Base-by-base conservation (phyloP, 2,329 filamentous ascomycete genomes). In the Penicillium thymicola region DNA sequence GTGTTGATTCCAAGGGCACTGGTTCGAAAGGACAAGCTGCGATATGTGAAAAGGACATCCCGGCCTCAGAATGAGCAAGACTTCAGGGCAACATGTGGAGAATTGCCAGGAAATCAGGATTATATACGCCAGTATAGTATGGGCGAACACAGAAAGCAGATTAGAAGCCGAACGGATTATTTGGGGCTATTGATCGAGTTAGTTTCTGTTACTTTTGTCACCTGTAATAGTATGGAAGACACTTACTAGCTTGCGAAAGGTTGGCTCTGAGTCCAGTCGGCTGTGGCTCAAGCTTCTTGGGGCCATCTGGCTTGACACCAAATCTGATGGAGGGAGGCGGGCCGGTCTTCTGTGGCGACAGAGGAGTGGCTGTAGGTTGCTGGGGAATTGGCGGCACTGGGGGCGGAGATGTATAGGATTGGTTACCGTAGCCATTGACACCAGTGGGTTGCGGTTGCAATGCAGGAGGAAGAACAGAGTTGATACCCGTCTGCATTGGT, bases 221-320 rank as follows among this genome's bases (percentile, higher is more conserved):
- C 14, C n/a, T 18, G 5, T 23, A 18, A 34, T 4, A 14, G 36
- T 23, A n/a, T 38, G 27, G 36, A 38, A 46, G 45, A 30, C 56
- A 92, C 93, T 89, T 87, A 97, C 93, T 99, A 70, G 94, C 94
- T 85, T 95, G 90, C 51, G 89, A 83, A 65, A 99, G 82, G 73
- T 97, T 97, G 55, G 94, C 94, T 79, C 89, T 86, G 67, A 89
- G 82, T 62, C 94, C 94, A 7, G 94, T 99, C 28, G 91, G 83
- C 78, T 97, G 94, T 30, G 92, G 86, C 59, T 84, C 82, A 66
- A 97, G 77, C 74, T 89, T 94, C 76, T 92, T 91, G 30, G 86
- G 78, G 28, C 85, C 79, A 47, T 86, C 85, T 28, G 81, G 79
- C 55, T 84, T 82, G 36, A 96, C 87, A 38, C 94, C 94, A 72